Base-by-base conservation (phyloP, 1,284 basidiomycete species). In the Ceratobasidium sp. region DNA sequence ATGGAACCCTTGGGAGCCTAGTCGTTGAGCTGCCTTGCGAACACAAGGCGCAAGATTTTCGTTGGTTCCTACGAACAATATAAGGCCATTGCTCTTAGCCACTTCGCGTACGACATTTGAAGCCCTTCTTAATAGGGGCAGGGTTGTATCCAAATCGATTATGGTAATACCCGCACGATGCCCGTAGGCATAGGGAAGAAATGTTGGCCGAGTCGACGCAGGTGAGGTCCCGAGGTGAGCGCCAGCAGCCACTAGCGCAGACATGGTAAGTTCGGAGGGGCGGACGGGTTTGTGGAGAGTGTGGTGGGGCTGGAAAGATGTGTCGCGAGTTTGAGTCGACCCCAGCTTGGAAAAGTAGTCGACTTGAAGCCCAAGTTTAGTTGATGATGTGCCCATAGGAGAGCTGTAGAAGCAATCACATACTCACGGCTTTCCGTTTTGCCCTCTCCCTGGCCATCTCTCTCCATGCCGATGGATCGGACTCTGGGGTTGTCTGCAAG, bases 91-190 rank as follows among this genome's bases (percentile, higher is more conserved):
- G 59, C 88, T 86, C 75, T 89, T 87, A 14, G 93, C 90, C 36
- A 98, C 85, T 39, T 92, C 91, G 61, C 92, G 90, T 43, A 95
- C 91, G 60, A 99, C 87, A 73, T 91, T 90, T 43, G 94, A 92
- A 8, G 97, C 96, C 69, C 96, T 90, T 34, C 95, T 90, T 23
- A 99, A 86, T 73, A 96, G 89, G 3, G 96, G 94, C 0, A 99
- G 84, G 0, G 97, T 98, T 76, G 93, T 91, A 80, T 98, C 95
- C 43, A 99, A 86, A 81, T 99, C 96, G 80, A 99, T 98, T 80
- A 98, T 88, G 62, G 94, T 94, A 74, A 98, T 87, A 16, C 92
- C 94, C 41, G 94, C 89, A 69, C 97, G 92, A 28, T 88, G 89
- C 74, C 97, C 97, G 80, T 98, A 98, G 53, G 97, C 90, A 79